Evolutionary conservation across 805 yeast species (phyloP).

Genomic region (Cyberlindnera mycetangii): DNA sequence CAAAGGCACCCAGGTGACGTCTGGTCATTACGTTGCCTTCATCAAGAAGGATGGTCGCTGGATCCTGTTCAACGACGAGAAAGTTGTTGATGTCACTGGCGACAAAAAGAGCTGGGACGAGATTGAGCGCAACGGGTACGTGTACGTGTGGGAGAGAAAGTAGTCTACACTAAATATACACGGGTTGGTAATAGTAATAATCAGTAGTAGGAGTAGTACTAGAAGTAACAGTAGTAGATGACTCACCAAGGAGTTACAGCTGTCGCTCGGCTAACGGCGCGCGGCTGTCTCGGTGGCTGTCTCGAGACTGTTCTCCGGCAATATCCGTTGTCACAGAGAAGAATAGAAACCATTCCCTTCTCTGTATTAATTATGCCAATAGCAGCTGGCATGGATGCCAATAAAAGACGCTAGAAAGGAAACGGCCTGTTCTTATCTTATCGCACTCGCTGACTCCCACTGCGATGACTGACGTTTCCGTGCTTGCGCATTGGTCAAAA

Average conservation of each 20-base stretch:
- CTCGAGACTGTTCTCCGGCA: neutral
- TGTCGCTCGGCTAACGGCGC: neutral
- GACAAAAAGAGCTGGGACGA: constrained; percentile 29
- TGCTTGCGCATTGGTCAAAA: neutral
- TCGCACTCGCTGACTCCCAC: neutral
- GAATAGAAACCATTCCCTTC: too few relatives aligned
- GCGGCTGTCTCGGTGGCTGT: neutral
- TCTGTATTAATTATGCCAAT: too few relatives aligned
- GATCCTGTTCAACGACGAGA: constrained; percentile 84
- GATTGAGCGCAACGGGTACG: constrained; percentile 43
- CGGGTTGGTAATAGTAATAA: too few relatives aligned
- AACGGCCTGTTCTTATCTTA: too few relatives aligned
- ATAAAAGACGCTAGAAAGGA: too few relatives aligned
- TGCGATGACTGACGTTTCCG: neutral
- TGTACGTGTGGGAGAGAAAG: constrained; percentile 35
- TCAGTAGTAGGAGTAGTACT: too few relatives aligned
- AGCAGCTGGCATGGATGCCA: too few relatives aligned
- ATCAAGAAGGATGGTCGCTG: constrained; percentile 52
- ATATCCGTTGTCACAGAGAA: too few relatives aligned
- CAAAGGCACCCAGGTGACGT: constrained; percentile 81
- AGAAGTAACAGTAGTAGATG: too few relatives aligned
- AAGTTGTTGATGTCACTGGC: constrained; percentile 60
- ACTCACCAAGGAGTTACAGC: too few relatives aligned
- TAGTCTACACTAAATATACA: neutral
- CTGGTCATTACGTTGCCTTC: constrained; percentile 87